These are phyloP conservation scores for Discostella pseudostelligera DNA, from an alignment of 108 stramenopile genomes.

Conservation along the genomic window DNA sequence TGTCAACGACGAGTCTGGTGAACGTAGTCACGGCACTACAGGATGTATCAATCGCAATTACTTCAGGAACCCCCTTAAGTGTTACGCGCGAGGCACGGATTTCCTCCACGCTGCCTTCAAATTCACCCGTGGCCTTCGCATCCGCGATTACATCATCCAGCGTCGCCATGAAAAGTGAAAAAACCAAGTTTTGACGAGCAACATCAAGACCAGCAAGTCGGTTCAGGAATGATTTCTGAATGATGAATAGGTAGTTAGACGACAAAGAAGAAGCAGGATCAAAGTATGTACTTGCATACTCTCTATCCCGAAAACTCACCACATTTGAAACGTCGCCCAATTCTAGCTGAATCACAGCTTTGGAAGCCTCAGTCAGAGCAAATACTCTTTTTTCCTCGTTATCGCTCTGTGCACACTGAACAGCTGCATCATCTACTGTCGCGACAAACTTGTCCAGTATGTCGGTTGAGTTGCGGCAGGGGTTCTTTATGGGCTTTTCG, in stretches of 20 bases:
- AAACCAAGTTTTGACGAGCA: constrained; percentile 50
- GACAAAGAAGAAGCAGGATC: not conserved
- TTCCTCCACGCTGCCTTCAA: constrained; percentile 69
- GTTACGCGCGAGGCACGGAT: constrained; percentile 52
- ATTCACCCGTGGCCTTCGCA: constrained; percentile 64
- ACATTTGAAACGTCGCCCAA: constrained; percentile 43
- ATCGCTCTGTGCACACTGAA: constrained; percentile 2
- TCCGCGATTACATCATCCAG: constrained; percentile 53
- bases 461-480: constrained; percentile 31
- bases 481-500: constrained; percentile 13
- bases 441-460: constrained; percentile 45
- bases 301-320: not conserved
- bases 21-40: constrained; percentile 56
- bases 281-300: not conserved
- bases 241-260: not conserved
- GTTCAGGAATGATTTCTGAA: constrained; percentile 55
- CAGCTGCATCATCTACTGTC: not conserved
- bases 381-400: constrained; percentile 17
- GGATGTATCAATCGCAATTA: constrained; percentile 48
- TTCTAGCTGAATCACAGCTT: constrained; percentile 43
- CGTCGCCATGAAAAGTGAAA: constrained; percentile 57
- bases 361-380: constrained; percentile 17
- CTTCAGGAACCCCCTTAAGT: constrained; percentile 23
- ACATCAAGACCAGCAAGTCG: constrained; percentile 59
- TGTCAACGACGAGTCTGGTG: constrained; percentile 48